phyloP scores from a whole-genome alignment of 306 rosid genomes.

The Carpinus fangiana region DNA sequence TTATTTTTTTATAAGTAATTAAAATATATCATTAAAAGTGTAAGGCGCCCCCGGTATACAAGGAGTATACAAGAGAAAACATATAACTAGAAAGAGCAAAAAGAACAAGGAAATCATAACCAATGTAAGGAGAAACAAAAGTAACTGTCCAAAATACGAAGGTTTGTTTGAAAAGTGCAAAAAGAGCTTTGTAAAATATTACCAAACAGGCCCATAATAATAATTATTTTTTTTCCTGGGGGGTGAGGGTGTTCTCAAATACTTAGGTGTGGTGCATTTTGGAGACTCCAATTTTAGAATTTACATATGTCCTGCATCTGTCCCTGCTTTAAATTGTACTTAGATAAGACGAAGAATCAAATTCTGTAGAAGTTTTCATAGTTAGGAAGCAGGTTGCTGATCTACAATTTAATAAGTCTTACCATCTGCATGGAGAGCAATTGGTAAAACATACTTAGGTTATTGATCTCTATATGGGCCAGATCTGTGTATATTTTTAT shows the following conservation, averaged over 20 bases:
- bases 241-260: not conserved
- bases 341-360: conserved; percentile 3
- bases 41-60: too few species aligned
- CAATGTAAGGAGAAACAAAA: too few species aligned
- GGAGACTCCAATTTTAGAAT: not conserved
- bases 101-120: too few species aligned
- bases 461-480: not conserved
- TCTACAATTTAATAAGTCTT: not conserved
- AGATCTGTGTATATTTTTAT: not conserved
- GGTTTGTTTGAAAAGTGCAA: too few species aligned
- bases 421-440: conserved; percentile 2
- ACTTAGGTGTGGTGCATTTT: not conserved
- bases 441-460: conserved; percentile 4
- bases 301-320: conserved; percentile 2
- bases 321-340: conserved; percentile 11
- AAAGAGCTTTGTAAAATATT: too few species aligned
- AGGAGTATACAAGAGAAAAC: too few species aligned
- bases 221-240: too few species aligned
- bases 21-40: too few species aligned
- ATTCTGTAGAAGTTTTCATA: not conserved
- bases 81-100: too few species aligned
- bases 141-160: too few species aligned
- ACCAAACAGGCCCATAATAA: too few species aligned
- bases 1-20: too few species aligned
- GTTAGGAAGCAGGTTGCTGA: conserved; percentile 13